Evolutionary conservation across 2,329 filamentous ascomycete genomes (phyloP).

Genomic region (Botrytis pseudocinerea): DNA sequence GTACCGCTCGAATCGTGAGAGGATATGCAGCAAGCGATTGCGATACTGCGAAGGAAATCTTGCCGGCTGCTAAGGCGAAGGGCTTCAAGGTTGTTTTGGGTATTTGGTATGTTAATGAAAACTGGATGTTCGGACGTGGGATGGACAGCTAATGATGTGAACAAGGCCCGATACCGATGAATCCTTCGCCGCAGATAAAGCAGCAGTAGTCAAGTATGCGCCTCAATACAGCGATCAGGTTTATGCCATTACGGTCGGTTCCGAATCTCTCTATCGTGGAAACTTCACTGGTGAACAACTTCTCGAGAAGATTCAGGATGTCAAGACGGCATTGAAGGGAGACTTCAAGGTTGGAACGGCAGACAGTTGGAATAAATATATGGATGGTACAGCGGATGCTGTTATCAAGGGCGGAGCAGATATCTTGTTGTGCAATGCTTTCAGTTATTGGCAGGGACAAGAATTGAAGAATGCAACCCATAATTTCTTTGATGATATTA

Average conservation of each 20-base stretch:
- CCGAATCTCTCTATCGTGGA: constrained; percentile 68
- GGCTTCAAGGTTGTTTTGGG: constrained; percentile 69
- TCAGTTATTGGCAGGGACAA: constrained; percentile 71
- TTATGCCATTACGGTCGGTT: constrained; percentile 69
- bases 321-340: constrained; percentile 55
- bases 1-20: constrained; percentile 57
- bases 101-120: constrained; percentile 57
- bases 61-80: constrained; percentile 65
- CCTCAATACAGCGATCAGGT: constrained; percentile 57
- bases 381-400: constrained; percentile 66
- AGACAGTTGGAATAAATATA: constrained; percentile 72
- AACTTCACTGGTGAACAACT: constrained; percentile 64
- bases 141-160: background rate
- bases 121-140: background rate
- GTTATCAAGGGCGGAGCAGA: constrained; percentile 58
- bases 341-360: constrained; percentile 64
- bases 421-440: constrained; percentile 65
- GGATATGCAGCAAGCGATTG: constrained; percentile 69
- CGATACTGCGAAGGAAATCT: constrained; percentile 60
- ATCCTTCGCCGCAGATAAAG: constrained; percentile 61
- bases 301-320: constrained; percentile 60
- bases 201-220: constrained; percentile 54
- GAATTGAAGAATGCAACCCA: constrained; percentile 54
- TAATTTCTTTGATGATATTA: constrained; percentile 68
- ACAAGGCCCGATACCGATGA: constrained; percentile 61